Conservation (phyloP, 345 rosid species). For the Moricandia arvensis region DNA sequence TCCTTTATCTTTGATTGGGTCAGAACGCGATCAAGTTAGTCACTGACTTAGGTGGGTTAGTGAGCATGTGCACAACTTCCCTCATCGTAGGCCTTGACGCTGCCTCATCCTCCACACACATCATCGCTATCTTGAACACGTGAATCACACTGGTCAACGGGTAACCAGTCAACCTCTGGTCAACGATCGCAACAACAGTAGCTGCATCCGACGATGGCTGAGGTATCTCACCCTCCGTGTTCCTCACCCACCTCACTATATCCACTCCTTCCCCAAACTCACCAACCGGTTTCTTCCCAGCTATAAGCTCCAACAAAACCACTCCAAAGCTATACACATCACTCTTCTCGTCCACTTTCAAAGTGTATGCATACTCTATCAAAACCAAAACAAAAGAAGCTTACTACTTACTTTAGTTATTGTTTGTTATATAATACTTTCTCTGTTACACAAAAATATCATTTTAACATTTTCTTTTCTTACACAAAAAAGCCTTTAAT, state of each 20-base stretch:
- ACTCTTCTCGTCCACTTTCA: conserved; percentile 87
- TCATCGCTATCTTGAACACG: conserved; percentile 42
- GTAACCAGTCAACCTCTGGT: conserved; percentile 63
- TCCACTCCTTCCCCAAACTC: conserved; percentile 96
- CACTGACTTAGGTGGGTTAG: conserved; percentile 55
- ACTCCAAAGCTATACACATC: conserved; percentile 96
- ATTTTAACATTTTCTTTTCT: no score
- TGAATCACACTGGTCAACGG: conserved; percentile 50
- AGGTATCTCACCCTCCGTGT: conserved; percentile 58
- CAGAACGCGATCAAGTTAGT: conserved; percentile 42
- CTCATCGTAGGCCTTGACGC: conserved; percentile 80
- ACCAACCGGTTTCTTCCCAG: conserved; percentile 86
- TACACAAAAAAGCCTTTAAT: no score
- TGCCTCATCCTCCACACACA: conserved; percentile 81
- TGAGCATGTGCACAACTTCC: conserved; percentile 81
- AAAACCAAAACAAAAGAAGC: not conserved
- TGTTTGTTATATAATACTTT: no score
- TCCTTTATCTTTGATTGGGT: not conserved
- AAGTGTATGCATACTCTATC: conserved; percentile 78
- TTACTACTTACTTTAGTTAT: not conserved
- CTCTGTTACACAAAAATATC: no score
- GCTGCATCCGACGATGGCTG: conserved; percentile 67
- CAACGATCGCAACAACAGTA: conserved; percentile 61
- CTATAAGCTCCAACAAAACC: conserved; percentile 72
- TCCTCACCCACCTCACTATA: conserved; percentile 88